These are phyloP conservation scores for Sclerotiophoma versabilis DNA, from an alignment of 2,329 filamentous ascomycete species.

Conservation along the genomic window DNA sequence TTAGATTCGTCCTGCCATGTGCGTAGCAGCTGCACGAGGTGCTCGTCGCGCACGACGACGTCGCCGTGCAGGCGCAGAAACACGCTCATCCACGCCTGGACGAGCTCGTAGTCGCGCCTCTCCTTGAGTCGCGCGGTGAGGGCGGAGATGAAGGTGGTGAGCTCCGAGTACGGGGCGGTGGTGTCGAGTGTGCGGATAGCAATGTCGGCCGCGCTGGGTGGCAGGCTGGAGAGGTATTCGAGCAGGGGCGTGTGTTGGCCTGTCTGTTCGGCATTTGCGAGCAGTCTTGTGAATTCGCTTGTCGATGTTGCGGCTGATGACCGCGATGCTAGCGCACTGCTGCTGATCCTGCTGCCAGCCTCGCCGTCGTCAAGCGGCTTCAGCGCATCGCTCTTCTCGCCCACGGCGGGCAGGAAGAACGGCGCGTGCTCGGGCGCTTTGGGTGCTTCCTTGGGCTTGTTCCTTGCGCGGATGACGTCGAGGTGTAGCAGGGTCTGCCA, in stretches of 20 bases:
- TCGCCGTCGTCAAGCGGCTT: conserved; percentile 27
- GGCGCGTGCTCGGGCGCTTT: conserved; percentile 94
- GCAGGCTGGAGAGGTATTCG: conserved; percentile 78
- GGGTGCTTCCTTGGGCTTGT: conserved; percentile 90
- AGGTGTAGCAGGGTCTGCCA: conserved; percentile 96
- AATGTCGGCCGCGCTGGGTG: conserved; percentile 85
- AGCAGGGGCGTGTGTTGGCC: conserved; percentile 71
- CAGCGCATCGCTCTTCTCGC: conserved; percentile 37
- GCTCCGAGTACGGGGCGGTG: conserved; percentile 67
- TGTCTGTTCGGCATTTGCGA: conserved; percentile 57
- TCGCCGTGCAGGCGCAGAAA: conserved; percentile 82
- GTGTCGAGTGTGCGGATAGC: conserved; percentile 81
- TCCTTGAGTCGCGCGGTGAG: conserved; percentile 73
- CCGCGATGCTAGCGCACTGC: conserved; percentile 41
- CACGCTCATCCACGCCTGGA: conserved; percentile 97
- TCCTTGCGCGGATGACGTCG: conserved; percentile 87
- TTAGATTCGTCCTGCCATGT: conserved; percentile 78
- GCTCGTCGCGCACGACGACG: conserved; percentile 58
- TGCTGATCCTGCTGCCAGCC: conserved; percentile 42
- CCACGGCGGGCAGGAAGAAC: conserved; percentile 84
- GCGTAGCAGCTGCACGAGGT: conserved; percentile 65
- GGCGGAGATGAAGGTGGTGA: conserved; percentile 80
- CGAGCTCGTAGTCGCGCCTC: conserved; percentile 87
- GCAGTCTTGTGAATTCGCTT: conserved; percentile 57
- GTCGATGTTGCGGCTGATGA: conserved; percentile 40